Base-by-base conservation (phyloP, 1,139 yeast species). In the Maudiozyma humilis region DNA sequence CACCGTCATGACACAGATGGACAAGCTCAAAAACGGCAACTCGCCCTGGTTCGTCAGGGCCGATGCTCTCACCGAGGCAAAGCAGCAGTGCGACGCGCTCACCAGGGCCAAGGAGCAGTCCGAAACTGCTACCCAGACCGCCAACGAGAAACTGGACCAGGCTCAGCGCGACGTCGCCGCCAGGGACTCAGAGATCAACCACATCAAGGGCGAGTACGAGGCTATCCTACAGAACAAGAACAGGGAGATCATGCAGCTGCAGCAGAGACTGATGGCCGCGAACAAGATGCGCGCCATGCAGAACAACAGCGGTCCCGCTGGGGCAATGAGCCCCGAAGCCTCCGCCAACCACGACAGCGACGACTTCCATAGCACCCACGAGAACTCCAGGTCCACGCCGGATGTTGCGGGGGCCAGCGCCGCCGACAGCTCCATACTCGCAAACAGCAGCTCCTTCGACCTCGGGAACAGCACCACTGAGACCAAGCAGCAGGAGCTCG, bases 1-100 rank as follows among this genome's bases (percentile, higher is more conserved):
- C 61, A 87, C 95, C 2, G 75, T 82, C 47, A 69, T 85, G 71
- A 79, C 86, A 52, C 94, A 84, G 59, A 73, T 72, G 46, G 72
- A 71, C 45, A 76, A 72, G 51, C 62, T 79, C 41, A 82, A 79
- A 46, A 53, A 45, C 52, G 71, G 70, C 35, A 59, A 50, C 48
- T 73, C 68, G 44, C 56, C 56, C 50, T 67, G 63, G 60, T 70
- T 56, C 62, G 65, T 57, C 55, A 70, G 65, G 56, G 62, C 19
- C 4, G 47, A 47, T 14, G 36, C 36, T 17, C 13, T 40, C 14
- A 17, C 35, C 17, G 15, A 13, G 6, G 18, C 25, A 13, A 38
- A 38, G 36, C 36, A 39, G 29, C 36, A 43, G 32, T 2, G 38
- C 14, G 17, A 8, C 15, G 20, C 40, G 8, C 16, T 32, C 15